These are phyloP conservation scores for Echites panduratus DNA, from an alignment of 257 asterid genomes.

Conservation along the genomic window DNA sequence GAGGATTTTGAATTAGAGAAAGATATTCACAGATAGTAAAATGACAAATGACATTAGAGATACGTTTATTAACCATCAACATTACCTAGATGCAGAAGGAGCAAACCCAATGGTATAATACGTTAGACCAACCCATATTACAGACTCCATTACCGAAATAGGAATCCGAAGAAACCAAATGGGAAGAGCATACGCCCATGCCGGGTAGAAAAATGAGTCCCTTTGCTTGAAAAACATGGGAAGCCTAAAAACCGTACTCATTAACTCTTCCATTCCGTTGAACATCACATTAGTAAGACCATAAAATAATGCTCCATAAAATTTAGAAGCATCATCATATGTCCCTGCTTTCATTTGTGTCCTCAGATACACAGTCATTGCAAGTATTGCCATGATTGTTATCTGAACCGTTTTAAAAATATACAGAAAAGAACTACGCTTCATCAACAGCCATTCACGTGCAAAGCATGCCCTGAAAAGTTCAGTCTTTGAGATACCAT, in stretches of 20 bases:
- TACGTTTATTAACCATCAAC: no score
- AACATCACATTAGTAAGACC: conserved; percentile 75
- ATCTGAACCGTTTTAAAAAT: conserved; percentile 67
- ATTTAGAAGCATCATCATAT: conserved; percentile 38
- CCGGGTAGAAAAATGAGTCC: conserved; percentile 61
- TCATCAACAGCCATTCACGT: conserved; percentile 71
- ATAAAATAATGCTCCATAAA: conserved; percentile 72
- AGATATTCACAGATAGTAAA: no score
- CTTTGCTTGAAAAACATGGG: conserved; percentile 80
- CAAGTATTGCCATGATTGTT: no score
- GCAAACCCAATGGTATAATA: conserved; percentile 83
- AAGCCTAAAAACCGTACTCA: conserved; percentile 69
- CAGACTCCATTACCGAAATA: conserved; percentile 52
- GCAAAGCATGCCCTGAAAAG: conserved; percentile 46
- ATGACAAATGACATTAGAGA: no score
- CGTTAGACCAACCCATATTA: conserved; percentile 57
- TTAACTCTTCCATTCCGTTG: conserved; percentile 72
- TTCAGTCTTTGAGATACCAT: conserved; percentile 62
- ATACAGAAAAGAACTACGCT: conserved; percentile 51
- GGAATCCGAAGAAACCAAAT: conserved; percentile 70
- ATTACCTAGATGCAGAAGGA: no score
- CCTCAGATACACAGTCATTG: conserved; percentile 60
- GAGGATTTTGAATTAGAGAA: no score
- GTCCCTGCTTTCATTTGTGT: conserved; percentile 65
- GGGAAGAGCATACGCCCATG: conserved; percentile 87